Conservation (phyloP, 176 grass and related monocot genomes). For the barley (Hordeum vulgare) region MorexV3_pseudomolecules_assembly NC_058521.1:37257868-37258367, state of each 20-base stretch:
- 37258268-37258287: constrained; percentile 42
- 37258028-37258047: background rate
- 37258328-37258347: constrained; percentile 79
- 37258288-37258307: constrained; percentile 87
- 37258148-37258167: background rate
- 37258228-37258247: background rate
- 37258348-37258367: constrained; percentile 85
- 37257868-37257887: background rate
- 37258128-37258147: background rate
- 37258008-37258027: background rate
- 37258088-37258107: background rate
- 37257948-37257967: background rate
- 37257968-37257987: background rate
- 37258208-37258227: background rate
- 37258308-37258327: constrained; percentile 73
- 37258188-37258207: background rate
- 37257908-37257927: background rate
- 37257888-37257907: background rate
- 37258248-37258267: background rate
- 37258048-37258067: background rate
- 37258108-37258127: background rate
- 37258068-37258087: background rate
- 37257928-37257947: background rate
- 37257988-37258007: background rate
- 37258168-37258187: background rate